Conservation (phyloP, 768 basidiomycete species). For the Rickenella mellea region DNA sequence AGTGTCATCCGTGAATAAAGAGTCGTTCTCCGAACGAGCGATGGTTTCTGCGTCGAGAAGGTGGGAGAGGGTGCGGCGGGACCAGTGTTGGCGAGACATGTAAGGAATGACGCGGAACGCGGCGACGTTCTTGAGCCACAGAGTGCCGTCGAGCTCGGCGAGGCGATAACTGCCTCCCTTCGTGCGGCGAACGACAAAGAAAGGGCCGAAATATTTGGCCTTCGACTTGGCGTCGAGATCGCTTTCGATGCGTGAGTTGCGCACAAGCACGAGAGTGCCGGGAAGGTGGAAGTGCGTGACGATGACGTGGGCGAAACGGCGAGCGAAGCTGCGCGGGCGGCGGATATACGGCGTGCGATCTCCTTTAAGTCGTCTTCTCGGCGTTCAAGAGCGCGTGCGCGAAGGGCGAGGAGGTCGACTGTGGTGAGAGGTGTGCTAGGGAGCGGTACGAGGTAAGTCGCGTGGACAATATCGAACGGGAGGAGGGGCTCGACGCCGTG, state of each 20-base stretch:
- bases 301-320: background rate
- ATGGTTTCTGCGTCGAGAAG: too few relatives aligned
- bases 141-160: slow-evolving; percentile 3
- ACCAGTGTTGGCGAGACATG: too few relatives aligned
- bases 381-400: slow-evolving; percentile 7
- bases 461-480: slow-evolving; percentile 14
- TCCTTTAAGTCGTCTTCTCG: slow-evolving; percentile 1
- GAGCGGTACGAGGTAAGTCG: slow-evolving; percentile 7
- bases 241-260: slow-evolving; percentile 2
- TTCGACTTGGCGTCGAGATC: slow-evolving; percentile 7
- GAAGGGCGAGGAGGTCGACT: slow-evolving; percentile 6
- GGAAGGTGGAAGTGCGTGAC: background rate
- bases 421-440: slow-evolving; percentile 1
- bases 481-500: slow-evolving; percentile 12
- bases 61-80: too few relatives aligned
- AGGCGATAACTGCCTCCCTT: slow-evolving; percentile 3
- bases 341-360: background rate
- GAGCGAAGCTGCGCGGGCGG: background rate
- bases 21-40: too few relatives aligned
- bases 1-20: too few relatives aligned
- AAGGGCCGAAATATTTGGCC: slow-evolving; percentile 6
- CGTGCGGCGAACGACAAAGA: slow-evolving; percentile 4
- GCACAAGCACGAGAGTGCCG: slow-evolving; percentile 2
- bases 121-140: background rate
- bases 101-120: slow-evolving; percentile 8